Conservation (phyloP, 345 rosid genomes). For the Citrus australasica region DNA sequence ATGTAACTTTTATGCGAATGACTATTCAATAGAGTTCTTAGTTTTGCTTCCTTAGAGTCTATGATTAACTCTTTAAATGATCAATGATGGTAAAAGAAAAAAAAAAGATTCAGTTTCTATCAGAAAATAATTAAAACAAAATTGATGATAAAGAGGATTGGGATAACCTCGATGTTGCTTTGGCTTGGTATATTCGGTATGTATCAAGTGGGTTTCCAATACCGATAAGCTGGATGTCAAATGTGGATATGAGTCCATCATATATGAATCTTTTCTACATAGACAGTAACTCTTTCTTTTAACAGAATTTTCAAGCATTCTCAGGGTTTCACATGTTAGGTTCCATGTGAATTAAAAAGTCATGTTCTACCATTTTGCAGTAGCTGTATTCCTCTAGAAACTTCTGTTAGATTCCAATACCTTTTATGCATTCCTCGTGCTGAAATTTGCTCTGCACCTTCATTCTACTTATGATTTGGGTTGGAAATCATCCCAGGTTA, state of each 20-base stretch:
- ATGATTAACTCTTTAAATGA: background rate
- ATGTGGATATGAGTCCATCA: background rate
- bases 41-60: background rate
- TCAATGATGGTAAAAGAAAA: background rate
- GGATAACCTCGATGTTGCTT: background rate
- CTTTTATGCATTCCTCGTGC: background rate
- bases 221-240: background rate
- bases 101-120: no score
- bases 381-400: background rate
- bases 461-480: conserved; percentile 4
- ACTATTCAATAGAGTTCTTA: background rate
- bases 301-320: background rate
- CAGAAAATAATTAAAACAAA: no score
- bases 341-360: background rate
- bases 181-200: background rate
- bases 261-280: background rate
- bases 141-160: background rate
- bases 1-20: background rate
- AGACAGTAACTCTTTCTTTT: background rate
- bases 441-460: background rate
- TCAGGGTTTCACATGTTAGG: background rate
- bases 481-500: conserved; percentile 47
- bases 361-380: background rate
- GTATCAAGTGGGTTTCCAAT: background rate
- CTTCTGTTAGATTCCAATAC: background rate